These are phyloP conservation scores for Lactarius indigo DNA, from an alignment of 768 basidiomycete genomes.

Conservation along the genomic window DNA sequence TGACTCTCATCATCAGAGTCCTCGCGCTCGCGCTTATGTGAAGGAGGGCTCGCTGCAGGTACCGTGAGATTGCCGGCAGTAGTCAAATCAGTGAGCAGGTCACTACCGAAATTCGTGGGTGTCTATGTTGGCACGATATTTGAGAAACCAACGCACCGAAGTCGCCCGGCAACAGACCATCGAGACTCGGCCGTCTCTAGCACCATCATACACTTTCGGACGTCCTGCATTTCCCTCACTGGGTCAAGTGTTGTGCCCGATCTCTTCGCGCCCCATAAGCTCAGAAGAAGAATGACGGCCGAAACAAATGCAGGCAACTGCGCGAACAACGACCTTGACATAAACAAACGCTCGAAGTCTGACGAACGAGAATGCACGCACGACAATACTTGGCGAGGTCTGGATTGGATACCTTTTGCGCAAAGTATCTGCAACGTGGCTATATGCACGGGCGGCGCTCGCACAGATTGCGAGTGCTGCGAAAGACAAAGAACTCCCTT, in stretches of 20 bases:
- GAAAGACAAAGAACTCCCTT: constrained; percentile 35
- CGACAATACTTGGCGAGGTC: constrained; percentile 20
- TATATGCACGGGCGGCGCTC: constrained; percentile 48
- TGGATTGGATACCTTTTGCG: constrained; percentile 27
- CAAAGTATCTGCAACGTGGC: constrained; percentile 40
- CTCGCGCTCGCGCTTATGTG: constrained; percentile 21
- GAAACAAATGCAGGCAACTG: constrained; percentile 41
- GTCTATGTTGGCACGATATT: not conserved
- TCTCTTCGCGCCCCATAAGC: constrained; percentile 51
- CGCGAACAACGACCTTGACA: constrained; percentile 16
- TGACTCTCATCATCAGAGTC: constrained; percentile 10
- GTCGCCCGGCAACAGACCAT: constrained; percentile 23
- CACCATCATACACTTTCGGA: constrained; percentile 45
- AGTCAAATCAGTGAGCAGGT: constrained; percentile 18
- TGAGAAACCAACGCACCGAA: constrained; percentile 11
- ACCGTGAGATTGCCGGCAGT: constrained; percentile 14
- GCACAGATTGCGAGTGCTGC: constrained; percentile 52
- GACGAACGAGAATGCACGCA: constrained; percentile 1
- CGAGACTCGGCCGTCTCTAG: constrained; percentile 22
- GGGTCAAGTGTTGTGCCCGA: constrained; percentile 41
- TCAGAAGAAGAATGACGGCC: constrained; percentile 51
- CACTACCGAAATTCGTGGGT: constrained; percentile 5
- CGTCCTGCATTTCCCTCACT: constrained; percentile 46
- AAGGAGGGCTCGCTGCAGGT: constrained; percentile 20
- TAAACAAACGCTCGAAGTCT: not conserved